Conservation (phyloP, 768 basidiomycete species). For the Obba rivulosa region DNA sequence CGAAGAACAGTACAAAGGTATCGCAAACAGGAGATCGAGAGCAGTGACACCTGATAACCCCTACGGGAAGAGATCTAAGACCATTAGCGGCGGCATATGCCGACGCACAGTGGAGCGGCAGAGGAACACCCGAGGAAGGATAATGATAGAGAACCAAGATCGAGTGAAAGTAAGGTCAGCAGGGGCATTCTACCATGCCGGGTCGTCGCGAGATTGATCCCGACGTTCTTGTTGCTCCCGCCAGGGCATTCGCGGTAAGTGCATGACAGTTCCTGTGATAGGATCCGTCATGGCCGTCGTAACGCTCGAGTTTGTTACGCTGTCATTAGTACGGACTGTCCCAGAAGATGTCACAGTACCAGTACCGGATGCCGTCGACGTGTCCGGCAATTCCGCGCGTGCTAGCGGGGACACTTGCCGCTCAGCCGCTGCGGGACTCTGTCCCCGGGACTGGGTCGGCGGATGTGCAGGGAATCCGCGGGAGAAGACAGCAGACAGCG, state of each 20-base stretch:
- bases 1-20: too few species aligned
- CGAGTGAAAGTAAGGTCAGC: too few species aligned
- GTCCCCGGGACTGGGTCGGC: too few species aligned
- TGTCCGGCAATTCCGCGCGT: conserved; percentile 1
- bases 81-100: too few species aligned
- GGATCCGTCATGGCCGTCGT: conserved; percentile 30
- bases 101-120: too few species aligned
- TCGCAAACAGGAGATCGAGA: too few species aligned
- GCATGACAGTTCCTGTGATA: conserved; percentile 25
- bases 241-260: conserved; percentile 23
- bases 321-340: conserved; percentile 19
- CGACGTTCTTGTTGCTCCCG: conserved; percentile 9
- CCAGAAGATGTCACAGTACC: conserved; percentile 21
- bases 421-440: conserved; percentile 1
- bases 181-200: too few species aligned
- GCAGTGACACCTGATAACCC: too few species aligned
- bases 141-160: too few species aligned
- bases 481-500: conserved; percentile 25
- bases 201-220: conserved; percentile 10
- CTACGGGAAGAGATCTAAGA: too few species aligned
- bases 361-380: conserved; percentile 3
- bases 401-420: conserved; percentile 2
- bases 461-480: conserved; percentile 6
- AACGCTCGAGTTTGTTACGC: conserved; percentile 22
- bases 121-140: too few species aligned